Evolutionary conservation across 345 rosid genomes (phyloP).

Genomic region (Zanthoxylum bungeanum): DNA sequence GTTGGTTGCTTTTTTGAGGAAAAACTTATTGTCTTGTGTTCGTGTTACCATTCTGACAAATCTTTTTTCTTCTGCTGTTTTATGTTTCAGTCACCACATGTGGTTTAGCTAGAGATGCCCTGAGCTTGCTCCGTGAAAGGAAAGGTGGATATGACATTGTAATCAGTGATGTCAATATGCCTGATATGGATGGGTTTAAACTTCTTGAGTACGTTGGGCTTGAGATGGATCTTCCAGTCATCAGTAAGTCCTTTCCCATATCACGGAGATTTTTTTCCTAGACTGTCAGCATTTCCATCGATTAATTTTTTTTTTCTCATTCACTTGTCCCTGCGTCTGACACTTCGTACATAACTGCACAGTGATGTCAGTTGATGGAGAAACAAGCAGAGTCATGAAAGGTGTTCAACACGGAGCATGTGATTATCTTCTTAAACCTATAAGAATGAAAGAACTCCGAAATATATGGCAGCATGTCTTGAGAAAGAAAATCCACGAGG

Average conservation of each 20-base stretch:
- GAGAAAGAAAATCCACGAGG: conserved; percentile 78
- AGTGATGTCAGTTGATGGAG: conserved; percentile 99
- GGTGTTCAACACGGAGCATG: conserved; percentile 97
- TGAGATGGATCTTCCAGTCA: conserved; percentile 95
- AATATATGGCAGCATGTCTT: conserved; percentile 98
- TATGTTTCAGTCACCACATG: conserved; percentile 72
- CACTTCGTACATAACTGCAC: conserved; percentile 14
- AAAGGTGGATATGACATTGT: conserved; percentile 93
- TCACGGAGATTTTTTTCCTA: conserved; percentile 16
- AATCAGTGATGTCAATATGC: conserved; percentile 97
- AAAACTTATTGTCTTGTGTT: neutral
- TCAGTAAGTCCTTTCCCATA: conserved; percentile 59
- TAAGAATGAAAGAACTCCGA: conserved; percentile 92
- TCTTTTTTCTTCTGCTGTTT: conserved; percentile 15
- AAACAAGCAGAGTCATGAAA: conserved; percentile 88
- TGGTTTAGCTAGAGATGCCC: conserved; percentile 84
- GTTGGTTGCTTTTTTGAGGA: neutral
- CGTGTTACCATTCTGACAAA: conserved; percentile 9
- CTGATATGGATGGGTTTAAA: conserved; percentile 99
- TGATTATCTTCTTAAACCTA: conserved; percentile 94
- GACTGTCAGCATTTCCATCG: neutral
- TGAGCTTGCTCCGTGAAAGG: conserved; percentile 71
- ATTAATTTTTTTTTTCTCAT: neutral
- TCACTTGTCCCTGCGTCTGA: conserved; percentile 20
- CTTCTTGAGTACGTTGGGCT: conserved; percentile 95